Conservation (phyloP, 352 stramenopile species). For the Globisporangium solare region DNA sequence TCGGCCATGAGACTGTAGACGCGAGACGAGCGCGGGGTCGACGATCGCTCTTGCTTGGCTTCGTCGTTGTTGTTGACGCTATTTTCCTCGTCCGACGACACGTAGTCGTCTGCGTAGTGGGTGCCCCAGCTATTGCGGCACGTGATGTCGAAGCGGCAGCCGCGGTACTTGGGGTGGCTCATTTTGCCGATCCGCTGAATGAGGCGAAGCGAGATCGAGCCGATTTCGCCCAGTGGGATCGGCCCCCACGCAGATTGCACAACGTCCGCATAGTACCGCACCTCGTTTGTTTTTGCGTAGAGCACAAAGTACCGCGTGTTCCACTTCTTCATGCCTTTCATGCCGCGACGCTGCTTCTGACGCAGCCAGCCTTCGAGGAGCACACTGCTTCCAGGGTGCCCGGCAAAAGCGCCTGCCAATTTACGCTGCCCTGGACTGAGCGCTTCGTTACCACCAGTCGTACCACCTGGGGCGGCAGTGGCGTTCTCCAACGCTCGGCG, state of each 20-base stretch:
- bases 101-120: conserved; percentile 75
- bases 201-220: conserved; percentile 72
- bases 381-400: conserved; percentile 57
- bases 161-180: conserved; percentile 75
- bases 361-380: conserved; percentile 75
- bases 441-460: conserved; percentile 5
- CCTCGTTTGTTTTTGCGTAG: conserved; percentile 66
- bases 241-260: conserved; percentile 73
- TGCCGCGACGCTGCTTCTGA: conserved; percentile 72
- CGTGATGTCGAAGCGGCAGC: conserved; percentile 80
- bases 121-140: conserved; percentile 76
- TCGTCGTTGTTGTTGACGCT: conserved; percentile 14
- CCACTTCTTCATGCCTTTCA: conserved; percentile 84
- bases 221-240: conserved; percentile 72
- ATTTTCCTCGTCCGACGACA: conserved; percentile 74
- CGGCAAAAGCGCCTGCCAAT: conserved; percentile 40
- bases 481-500: conserved; percentile 21
- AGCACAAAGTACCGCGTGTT: conserved; percentile 81
- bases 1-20: conserved; percentile 78
- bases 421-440: conserved; percentile 55
- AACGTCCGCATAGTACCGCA: conserved; percentile 79
- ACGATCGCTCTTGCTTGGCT: conserved; percentile 35
- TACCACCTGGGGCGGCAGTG: conserved; percentile 3
- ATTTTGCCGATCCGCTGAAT: conserved; percentile 82
- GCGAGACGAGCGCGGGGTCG: conserved; percentile 56